These are phyloP conservation scores for Linanthus parryae DNA, from an alignment of 148 eudicot genomes.

Conservation along the genomic window DNA sequence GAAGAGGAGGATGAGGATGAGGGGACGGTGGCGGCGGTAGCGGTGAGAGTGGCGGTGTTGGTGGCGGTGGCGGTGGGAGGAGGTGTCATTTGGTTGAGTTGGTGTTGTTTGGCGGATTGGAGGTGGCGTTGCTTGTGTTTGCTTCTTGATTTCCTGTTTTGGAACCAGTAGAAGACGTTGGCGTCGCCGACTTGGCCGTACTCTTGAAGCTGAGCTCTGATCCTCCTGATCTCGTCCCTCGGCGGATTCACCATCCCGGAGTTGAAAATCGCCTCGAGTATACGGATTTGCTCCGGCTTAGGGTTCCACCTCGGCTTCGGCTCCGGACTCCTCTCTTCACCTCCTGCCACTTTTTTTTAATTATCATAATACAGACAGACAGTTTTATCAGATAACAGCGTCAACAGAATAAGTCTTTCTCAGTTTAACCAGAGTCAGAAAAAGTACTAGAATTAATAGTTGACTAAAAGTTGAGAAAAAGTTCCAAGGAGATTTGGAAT, in stretches of 20 bases:
- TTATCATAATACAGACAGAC: too few species aligned
- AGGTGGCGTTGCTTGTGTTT: conserved; percentile 73
- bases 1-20: conserved; percentile 64
- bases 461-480: too few species aligned
- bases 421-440: too few species aligned
- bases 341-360: conserved; percentile 17
- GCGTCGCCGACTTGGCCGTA: conserved; percentile 97
- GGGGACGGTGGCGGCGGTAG: conserved; percentile 9
- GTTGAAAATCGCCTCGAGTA: conserved; percentile 86
- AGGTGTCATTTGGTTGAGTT: conserved; percentile 5
- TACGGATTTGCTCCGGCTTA: conserved; percentile 87
- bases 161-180: conserved; percentile 99
- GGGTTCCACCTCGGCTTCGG: conserved; percentile 99
- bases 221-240: conserved; percentile 78
- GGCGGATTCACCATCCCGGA: conserved; percentile 98
- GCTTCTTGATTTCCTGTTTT: conserved; percentile 83
- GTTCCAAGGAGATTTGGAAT: too few species aligned
- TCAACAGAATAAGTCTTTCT: too few species aligned
- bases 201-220: conserved; percentile 72
- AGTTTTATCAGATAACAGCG: too few species aligned
- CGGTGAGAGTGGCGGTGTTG: conserved; percentile 15
- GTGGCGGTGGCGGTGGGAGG: conserved; percentile 23
- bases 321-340: conserved; percentile 82
- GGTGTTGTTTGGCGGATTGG: conserved; percentile 25
- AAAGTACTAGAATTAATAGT: too few species aligned